A percentile compares a stretch with the other conserved stretches of the same genome.
phyloP scores from a whole-genome alignment of 2,329 filamentous ascomycete species.

The Didymella keratinophila region DNA sequence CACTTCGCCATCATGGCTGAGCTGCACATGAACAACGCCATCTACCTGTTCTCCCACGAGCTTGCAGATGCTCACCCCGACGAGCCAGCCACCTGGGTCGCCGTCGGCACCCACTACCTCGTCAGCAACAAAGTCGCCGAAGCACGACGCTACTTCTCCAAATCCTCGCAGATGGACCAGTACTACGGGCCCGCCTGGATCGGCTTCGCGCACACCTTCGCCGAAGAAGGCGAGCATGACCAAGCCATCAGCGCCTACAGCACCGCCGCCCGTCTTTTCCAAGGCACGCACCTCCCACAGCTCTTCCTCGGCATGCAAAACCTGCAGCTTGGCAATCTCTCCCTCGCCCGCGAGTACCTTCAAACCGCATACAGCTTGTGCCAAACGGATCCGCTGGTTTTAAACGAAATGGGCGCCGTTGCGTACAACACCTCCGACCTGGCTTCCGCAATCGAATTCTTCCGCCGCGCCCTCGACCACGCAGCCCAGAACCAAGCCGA shows the following conservation, averaged over 20 bases:
- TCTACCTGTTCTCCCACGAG: slow-evolving; percentile 92
- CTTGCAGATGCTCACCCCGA: slow-evolving; percentile 90
- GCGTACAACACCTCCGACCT: slow-evolving; percentile 89
- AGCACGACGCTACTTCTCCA: slow-evolving; percentile 94
- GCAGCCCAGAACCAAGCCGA: slow-evolving; percentile 84
- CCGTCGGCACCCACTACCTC: slow-evolving; percentile 95
- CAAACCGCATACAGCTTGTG: slow-evolving; percentile 86
- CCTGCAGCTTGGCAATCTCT: slow-evolving; percentile 93
- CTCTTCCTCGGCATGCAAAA: slow-evolving; percentile 99
- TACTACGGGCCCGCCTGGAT: slow-evolving; percentile 99
- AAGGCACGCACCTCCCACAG: slow-evolving; percentile 94
- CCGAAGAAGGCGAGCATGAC: slow-evolving; percentile 95
- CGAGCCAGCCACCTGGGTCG: slow-evolving; percentile 91
- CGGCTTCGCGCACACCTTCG: slow-evolving; percentile 97
- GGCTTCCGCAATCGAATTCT: slow-evolving; percentile 77
- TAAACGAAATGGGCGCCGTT: slow-evolving; percentile 97
- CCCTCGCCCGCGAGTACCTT: slow-evolving; percentile 90
- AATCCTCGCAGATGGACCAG: slow-evolving; percentile 95
- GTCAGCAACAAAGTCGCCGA: slow-evolving; percentile 89
- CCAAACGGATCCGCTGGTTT: slow-evolving; percentile 82
- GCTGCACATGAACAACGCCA: slow-evolving; percentile 81
- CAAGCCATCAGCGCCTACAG: slow-evolving; percentile 98
- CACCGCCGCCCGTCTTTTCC: slow-evolving; percentile 91
- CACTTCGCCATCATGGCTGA: slow-evolving; percentile 93
- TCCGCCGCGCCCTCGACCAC: slow-evolving; percentile 77